phyloP scores from a whole-genome alignment of 2,329 filamentous ascomycete species.

The Ascochyta fabae region DNA sequence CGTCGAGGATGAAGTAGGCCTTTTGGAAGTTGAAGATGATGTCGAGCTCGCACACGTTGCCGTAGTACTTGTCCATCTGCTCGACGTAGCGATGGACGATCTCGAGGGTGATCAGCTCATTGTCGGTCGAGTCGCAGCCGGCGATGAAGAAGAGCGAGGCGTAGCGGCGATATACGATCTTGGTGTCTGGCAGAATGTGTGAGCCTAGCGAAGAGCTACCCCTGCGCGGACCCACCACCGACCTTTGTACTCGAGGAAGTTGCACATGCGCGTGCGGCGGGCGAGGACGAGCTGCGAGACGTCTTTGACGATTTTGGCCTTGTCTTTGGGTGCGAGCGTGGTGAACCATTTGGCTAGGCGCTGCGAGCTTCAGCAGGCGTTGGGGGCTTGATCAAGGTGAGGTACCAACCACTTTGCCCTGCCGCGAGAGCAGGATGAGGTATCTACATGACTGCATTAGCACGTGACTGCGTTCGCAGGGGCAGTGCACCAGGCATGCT shows the following conservation, averaged over 20 bases:
- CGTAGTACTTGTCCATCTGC: conserved; percentile 99
- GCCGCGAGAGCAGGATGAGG: conserved; percentile 93
- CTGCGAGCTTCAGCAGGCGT: conserved; percentile 59
- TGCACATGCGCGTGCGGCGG: conserved; percentile 97
- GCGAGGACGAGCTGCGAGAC: conserved; percentile 97
- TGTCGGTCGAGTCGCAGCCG: conserved; percentile 94
- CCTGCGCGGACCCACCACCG: conserved; percentile 28
- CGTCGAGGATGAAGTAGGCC: conserved; percentile 98
- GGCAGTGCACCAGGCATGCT: conserved; percentile 24
- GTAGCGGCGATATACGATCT: conserved; percentile 98
- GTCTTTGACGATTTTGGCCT: conserved; percentile 99
- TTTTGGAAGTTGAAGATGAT: conserved; percentile 99
- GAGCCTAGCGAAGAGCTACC: conserved; percentile 27
- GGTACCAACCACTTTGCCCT: conserved; percentile 94
- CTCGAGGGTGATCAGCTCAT: conserved; percentile 97
- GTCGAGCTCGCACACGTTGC: conserved; percentile 98
- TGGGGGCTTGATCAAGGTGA: conserved; percentile 35
- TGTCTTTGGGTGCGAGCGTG: conserved; percentile 94
- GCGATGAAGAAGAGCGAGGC: conserved; percentile 99
- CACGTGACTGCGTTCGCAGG: not conserved
- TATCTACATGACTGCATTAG: conserved; percentile 67
- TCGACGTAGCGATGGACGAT: conserved; percentile 99
- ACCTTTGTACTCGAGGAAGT: conserved; percentile 99
- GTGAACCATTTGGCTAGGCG: conserved; percentile 99
- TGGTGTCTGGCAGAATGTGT: conserved; percentile 73